A percentile compares a stretch with the other conserved stretches of the same genome.
phyloP scores from a whole-genome alignment of 2,329 filamentous ascomycete genomes.

The Orbilia quercus region DNA sequence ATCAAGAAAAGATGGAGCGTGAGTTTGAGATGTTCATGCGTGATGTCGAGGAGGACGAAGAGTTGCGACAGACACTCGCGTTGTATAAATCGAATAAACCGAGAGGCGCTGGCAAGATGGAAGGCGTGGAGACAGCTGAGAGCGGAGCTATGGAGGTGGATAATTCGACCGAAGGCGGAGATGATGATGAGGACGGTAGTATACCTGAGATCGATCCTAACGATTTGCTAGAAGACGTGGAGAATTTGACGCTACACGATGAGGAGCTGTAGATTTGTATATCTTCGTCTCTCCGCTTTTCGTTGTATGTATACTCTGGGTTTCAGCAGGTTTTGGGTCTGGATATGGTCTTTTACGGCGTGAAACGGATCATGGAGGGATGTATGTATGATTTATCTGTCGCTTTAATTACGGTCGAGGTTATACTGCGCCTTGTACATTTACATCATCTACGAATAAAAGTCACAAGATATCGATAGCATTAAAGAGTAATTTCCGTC shows the following conservation, averaged over 20 bases:
- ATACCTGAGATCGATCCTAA: conserved; percentile 79
- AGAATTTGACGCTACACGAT: conserved; percentile 59
- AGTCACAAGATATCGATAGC: too few species aligned
- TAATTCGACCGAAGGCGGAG: conserved; percentile 65
- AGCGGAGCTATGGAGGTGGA: conserved; percentile 69
- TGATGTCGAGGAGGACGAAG: conserved; percentile 94
- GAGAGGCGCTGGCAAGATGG: conserved; percentile 64
- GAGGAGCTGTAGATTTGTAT: conserved; percentile 39
- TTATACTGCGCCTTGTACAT: conserved; percentile 21
- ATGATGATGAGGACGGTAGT: conserved; percentile 72
- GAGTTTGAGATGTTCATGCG: conserved; percentile 98
- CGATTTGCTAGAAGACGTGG: conserved; percentile 58
- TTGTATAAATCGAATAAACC: conserved; percentile 78
- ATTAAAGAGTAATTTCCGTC: too few species aligned
- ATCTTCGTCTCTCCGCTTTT: neutral
- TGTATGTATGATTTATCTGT: conserved; percentile 26
- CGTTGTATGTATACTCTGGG: conserved; percentile 4
- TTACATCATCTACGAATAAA: conserved; percentile 46
- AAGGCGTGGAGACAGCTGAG: conserved; percentile 64
- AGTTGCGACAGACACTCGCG: conserved; percentile 83
- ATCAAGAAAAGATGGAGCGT: conserved; percentile 86
- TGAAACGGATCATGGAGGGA: conserved; percentile 31
- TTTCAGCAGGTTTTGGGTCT: conserved; percentile 24
- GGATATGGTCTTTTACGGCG: conserved; percentile 42
- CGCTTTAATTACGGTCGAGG: neutral